Evolutionary conservation across 257 asterid genomes (phyloP), one percentile per base, ranked within the genome.

Genomic region (Scutellaria minor): DNA sequence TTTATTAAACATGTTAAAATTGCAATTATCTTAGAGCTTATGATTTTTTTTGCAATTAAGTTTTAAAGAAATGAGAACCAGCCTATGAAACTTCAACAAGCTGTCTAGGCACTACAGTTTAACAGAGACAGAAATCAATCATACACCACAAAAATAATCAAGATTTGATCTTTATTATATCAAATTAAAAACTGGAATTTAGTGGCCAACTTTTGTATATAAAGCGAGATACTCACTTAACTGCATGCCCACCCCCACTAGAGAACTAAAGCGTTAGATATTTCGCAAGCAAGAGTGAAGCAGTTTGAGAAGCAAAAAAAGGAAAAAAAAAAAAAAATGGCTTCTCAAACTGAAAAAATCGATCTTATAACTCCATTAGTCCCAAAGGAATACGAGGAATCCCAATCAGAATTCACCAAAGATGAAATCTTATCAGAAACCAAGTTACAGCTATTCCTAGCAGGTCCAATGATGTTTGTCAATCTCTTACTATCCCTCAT

Each of bases 391-490:
- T 12, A 18, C 9, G 74, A 77, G 24, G 37, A 31, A 4, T 44
- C 79, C 9, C 55, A 75, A 13, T 57, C 42, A 14, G 15, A 58
- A 24, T 78, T 77, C 76, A 71, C 76, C 2, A 81, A 63, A n/a
- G 74, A 75, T 22, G 90, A 85, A 50, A 78, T 85, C 5, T 8
- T 79, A 0, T 24, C 59, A 6, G 90, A 87, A 72, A 62, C 78
- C 2, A 85, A 83, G 85, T 31, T 71, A 37, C 87, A 81, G 44
- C 18, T 83, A 52, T 75, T 64, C 41, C 74, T 87, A 8, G 89
- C 89, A 12, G 86, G 83, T n/a, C 90, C 93, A 0, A 78, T 87
- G 78, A 78, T 87, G 83, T 78, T 77, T 51, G 90, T 85, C 5
- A 87, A 85, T 56, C 82, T 87, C 22, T 70, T 87, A 44, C 47